Conservation (phyloP, 108 stramenopile genomes). For the Nitzschia sp. region DNA sequence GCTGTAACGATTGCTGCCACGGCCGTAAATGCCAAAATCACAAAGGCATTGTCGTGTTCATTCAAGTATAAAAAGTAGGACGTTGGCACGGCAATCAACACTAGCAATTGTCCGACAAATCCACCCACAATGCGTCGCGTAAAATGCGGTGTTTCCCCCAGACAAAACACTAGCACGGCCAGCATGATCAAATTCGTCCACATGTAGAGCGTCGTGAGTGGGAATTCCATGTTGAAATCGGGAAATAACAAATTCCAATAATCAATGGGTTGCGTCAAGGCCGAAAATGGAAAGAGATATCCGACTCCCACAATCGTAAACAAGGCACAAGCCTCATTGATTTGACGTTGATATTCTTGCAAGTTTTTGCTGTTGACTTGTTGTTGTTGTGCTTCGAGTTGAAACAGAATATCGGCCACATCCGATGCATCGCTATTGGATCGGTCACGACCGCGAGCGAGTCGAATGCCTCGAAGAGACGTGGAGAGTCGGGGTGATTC, state of each 20-base stretch:
- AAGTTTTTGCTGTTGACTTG: background rate
- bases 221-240: background rate
- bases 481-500: background rate
- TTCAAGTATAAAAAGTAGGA: background rate
- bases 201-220: background rate
- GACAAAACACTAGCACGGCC: background rate
- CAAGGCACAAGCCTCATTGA: background rate
- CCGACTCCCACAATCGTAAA: background rate
- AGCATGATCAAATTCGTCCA: background rate
- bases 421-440: background rate
- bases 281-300: background rate
- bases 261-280: conserved; percentile 1
- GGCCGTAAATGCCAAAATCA: background rate
- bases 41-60: background rate
- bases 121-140: background rate
- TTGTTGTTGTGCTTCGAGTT: background rate
- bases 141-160: background rate
- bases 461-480: background rate
- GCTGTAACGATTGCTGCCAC: background rate
- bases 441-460: background rate
- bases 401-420: background rate
- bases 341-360: background rate
- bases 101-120: background rate
- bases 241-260: background rate
- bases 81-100: background rate